Evolutionary conservation across 2,329 filamentous ascomycete species (phyloP).

Genomic region (Tolypocladium inflatum): DNA sequence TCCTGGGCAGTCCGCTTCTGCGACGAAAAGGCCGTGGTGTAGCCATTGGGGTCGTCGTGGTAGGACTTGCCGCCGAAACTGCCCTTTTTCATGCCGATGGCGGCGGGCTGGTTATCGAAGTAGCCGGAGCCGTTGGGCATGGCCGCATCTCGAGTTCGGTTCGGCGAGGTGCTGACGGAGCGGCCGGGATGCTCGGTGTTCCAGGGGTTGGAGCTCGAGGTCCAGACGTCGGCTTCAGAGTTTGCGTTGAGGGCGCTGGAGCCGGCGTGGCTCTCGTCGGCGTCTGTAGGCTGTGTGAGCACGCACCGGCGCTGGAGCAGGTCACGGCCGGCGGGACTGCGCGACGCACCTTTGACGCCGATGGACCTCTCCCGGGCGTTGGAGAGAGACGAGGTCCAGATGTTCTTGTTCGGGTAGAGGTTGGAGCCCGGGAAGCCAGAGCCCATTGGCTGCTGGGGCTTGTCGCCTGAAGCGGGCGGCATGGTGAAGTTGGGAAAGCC

Average conservation of each 20-base stretch:
- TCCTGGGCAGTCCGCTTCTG: conserved; percentile 25
- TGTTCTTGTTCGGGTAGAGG: conserved; percentile 25
- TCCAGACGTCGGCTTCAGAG: conserved; percentile 60
- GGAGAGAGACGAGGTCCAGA: conserved; percentile 30
- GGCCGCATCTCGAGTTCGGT: conserved; percentile 40
- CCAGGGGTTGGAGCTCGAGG: conserved; percentile 42
- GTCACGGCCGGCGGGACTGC: neutral
- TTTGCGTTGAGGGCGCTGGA: conserved; percentile 60
- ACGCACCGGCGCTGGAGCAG: neutral
- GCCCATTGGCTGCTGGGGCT: conserved; percentile 28
- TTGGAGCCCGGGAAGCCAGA: conserved; percentile 24
- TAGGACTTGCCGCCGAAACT: conserved; percentile 13
- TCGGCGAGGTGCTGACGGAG: conserved; percentile 49
- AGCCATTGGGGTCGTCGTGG: conserved; percentile 14
- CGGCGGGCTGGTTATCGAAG: conserved; percentile 34
- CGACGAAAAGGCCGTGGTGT: conserved; percentile 13
- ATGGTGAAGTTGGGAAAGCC: conserved; percentile 29
- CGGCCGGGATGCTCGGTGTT: conserved; percentile 33
- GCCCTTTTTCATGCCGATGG: conserved; percentile 29
- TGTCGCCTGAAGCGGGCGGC: conserved; percentile 20
- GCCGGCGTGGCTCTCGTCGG: conserved; percentile 43
- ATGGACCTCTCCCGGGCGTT: conserved; percentile 31
- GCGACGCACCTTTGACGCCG: conserved; percentile 37
- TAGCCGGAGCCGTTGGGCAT: conserved; percentile 32
- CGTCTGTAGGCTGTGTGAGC: conserved; percentile 14